phyloP scores from a whole-genome alignment of 2,329 filamentous ascomycete genomes.

The Didymella arachidicola region DNA sequence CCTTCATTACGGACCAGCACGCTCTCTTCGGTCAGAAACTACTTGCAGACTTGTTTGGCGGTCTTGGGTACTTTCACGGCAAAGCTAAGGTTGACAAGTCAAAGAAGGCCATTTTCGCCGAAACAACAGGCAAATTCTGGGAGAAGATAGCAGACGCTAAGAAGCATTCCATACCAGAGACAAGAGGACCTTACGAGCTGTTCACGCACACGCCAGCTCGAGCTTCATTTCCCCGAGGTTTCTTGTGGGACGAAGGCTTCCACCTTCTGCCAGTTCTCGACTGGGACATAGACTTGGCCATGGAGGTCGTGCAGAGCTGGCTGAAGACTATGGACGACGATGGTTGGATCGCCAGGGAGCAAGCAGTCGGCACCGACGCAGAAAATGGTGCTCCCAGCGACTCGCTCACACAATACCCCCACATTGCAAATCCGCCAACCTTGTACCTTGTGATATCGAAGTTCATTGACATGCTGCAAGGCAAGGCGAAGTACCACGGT shows the following conservation, averaged over 20 bases:
- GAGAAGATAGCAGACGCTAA: conserved; percentile 83
- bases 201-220: conserved; percentile 89
- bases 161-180: conserved; percentile 68
- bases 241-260: conserved; percentile 97
- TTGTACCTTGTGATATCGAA: conserved; percentile 85
- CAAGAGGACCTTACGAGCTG: conserved; percentile 83
- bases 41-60: conserved; percentile 90
- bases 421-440: conserved; percentile 95
- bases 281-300: conserved; percentile 86
- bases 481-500: conserved; percentile 59
- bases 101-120: conserved; percentile 86
- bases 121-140: conserved; percentile 94
- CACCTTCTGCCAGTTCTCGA: conserved; percentile 88
- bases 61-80: conserved; percentile 92
- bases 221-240: conserved; percentile 92
- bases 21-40: conserved; percentile 80
- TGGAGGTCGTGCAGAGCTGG: conserved; percentile 91
- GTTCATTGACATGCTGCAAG: conserved; percentile 67
- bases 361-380: conserved; percentile 88
- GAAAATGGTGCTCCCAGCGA: conserved; percentile 88
- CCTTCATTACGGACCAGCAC: conserved; percentile 78
- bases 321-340: conserved; percentile 93
- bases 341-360: conserved; percentile 94
- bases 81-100: conserved; percentile 85
- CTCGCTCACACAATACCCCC: conserved; percentile 92